A percentile compares a stretch with the other conserved stretches of the same genome.
Evolutionary conservation across 78 protist genomes (phyloP).

Genomic region (Capsaspora owczarzaki): DNA sequence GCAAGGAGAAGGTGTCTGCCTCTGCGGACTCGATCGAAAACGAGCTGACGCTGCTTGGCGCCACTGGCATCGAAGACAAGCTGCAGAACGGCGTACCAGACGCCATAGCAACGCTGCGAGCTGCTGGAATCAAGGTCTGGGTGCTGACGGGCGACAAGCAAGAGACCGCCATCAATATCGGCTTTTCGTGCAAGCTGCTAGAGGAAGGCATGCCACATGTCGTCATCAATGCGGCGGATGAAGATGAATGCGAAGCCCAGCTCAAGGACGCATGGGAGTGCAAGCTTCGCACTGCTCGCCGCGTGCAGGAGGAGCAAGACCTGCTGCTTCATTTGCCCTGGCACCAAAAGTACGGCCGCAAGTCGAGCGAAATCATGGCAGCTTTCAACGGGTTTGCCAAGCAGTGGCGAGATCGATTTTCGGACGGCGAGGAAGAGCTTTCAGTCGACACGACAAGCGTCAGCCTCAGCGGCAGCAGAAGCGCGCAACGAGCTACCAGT

Average conservation of each 20-base stretch:
- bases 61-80: conserved; percentile 80
- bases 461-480: too few relatives aligned
- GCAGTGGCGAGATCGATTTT: too few relatives aligned
- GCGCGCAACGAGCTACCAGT: too few relatives aligned
- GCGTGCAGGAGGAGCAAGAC: too few relatives aligned
- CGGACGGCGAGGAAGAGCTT: too few relatives aligned
- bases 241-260: not conserved
- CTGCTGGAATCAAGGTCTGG: conserved; percentile 86
- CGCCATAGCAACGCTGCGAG: conserved; percentile 32
- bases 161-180: conserved; percentile 75
- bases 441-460: too few relatives aligned
- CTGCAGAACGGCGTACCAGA: conserved; percentile 71
- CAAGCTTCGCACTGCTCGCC: too few relatives aligned
- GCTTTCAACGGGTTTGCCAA: too few relatives aligned
- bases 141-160: conserved; percentile 96
- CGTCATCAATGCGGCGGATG: not conserved
- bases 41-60: conserved; percentile 59
- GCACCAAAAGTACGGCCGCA: too few relatives aligned
- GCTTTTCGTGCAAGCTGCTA: conserved; percentile 4
- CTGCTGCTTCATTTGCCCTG: too few relatives aligned
- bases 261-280: too few relatives aligned
- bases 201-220: not conserved
- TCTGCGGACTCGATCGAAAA: conserved; percentile 45
- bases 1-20: not conserved
- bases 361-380: too few relatives aligned